Conservation (phyloP, 2,329 filamentous ascomycete species). For the Pyrenochaeta sp. region DNA sequence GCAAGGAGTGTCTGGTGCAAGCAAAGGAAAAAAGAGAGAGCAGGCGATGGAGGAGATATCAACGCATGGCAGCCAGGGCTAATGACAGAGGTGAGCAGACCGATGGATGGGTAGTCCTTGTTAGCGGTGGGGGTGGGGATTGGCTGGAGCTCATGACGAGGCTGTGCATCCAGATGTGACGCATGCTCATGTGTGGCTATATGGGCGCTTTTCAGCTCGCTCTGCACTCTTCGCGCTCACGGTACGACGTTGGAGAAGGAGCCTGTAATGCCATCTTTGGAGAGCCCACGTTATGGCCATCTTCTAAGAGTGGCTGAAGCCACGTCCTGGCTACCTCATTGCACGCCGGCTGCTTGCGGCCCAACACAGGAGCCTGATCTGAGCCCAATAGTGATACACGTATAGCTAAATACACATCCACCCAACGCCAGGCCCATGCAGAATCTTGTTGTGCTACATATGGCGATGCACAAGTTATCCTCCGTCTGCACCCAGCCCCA, state of each 20-base stretch:
- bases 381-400: conserved; percentile 25
- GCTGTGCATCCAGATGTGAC: conserved; percentile 11
- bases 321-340: background rate
- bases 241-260: background rate
- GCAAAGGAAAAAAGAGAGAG: no score
- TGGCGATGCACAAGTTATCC: background rate
- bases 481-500: background rate
- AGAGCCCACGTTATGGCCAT: no score
- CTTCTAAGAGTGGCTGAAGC: background rate
- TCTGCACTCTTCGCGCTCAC: conserved; percentile 6
- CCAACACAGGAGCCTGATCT: conserved; percentile 27
- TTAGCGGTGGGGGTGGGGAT: conserved; percentile 29
- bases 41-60: background rate
- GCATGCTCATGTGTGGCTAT: conserved; percentile 4
- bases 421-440: conserved; percentile 29
- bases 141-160: conserved; percentile 10
- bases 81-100: conserved; percentile 20
- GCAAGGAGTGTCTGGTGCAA: background rate
- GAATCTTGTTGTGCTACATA: conserved; percentile 1
- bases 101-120: conserved; percentile 26
- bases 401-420: conserved; percentile 13
- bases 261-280: background rate
- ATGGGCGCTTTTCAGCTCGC: conserved; percentile 17
- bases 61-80: conserved; percentile 25
- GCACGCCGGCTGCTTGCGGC: conserved; percentile 14